Evolutionary conservation across 75 land plant genomes (phyloP).

Genomic region (Picea glauca): DNA sequence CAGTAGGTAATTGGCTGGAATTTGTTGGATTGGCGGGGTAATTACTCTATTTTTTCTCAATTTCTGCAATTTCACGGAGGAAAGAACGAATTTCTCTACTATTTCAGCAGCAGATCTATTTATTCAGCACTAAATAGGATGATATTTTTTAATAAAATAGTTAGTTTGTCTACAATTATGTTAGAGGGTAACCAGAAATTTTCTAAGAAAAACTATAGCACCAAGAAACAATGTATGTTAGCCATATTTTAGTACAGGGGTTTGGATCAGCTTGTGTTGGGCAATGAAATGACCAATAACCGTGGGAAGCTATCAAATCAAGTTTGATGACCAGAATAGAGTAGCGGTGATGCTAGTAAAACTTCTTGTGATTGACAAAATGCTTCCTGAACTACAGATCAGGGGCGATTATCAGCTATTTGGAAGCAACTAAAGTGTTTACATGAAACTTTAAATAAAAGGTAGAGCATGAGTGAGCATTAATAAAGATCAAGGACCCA

Average conservation of each 20-base stretch:
- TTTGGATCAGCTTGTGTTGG: background rate
- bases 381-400: background rate
- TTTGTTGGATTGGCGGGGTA: too few species aligned
- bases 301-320: background rate
- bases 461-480: background rate
- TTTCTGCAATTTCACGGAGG: too few species aligned
- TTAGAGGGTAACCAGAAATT: background rate
- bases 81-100: background rate
- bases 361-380: background rate
- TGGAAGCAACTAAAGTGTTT: background rate
- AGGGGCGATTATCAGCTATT: background rate
- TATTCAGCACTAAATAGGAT: background rate
- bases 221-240: background rate
- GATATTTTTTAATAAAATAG: background rate
- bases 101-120: background rate
- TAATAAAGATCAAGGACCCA: background rate
- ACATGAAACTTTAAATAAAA: background rate
- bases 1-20: too few species aligned
- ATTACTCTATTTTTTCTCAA: too few species aligned
- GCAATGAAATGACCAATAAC: background rate
- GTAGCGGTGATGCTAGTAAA: background rate
- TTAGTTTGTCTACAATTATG: background rate
- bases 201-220: background rate
- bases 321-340: background rate
- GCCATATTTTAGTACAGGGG: background rate